Conservation (phyloP, 306 rosid species). For the Cicer chorassanicum region DNA sequence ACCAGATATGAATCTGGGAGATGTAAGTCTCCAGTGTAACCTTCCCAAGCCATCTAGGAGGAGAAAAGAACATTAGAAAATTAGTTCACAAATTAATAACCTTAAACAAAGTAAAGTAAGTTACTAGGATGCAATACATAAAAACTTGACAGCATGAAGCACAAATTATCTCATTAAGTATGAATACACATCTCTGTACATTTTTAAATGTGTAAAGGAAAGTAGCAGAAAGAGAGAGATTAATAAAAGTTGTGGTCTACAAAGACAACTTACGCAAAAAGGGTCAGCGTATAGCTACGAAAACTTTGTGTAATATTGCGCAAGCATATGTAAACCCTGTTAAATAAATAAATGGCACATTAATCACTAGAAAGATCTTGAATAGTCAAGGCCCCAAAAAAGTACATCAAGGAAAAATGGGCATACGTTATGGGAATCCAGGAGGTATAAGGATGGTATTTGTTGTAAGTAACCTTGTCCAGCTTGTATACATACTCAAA, state of each 20-base stretch:
- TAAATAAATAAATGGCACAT: conserved; percentile 40
- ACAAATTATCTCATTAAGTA: conserved; percentile 27
- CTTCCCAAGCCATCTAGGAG: conserved; percentile 96
- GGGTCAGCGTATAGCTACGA: conserved; percentile 78
- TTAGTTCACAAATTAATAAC: conserved; percentile 30
- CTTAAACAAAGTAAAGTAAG: conserved; percentile 39
- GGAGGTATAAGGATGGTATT: conserved; percentile 94
- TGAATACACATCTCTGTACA: neutral
- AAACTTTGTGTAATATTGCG: conserved; percentile 86
- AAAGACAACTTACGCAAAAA: conserved; percentile 76
- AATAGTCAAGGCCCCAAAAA: conserved; percentile 28
- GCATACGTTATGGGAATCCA: conserved; percentile 99
- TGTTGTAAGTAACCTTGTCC: conserved; percentile 86
- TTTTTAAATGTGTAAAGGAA: neutral
- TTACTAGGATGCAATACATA: conserved; percentile 5
- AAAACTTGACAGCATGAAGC: conserved; percentile 22
- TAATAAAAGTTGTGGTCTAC: conserved; percentile 21
- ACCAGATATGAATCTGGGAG: conserved; percentile 95
- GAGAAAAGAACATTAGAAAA: conserved; percentile 25
- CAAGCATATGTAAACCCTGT: conserved; percentile 84
- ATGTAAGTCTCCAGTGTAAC: conserved; percentile 94
- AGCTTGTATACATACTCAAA: conserved; percentile 82
- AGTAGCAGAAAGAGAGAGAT: conserved; percentile 3
- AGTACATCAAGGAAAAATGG: conserved; percentile 28
- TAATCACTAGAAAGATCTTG: conserved; percentile 35